Base-by-base conservation (phyloP, 148 eudicot genomes). In the Chenopodium suecicum region DNA sequence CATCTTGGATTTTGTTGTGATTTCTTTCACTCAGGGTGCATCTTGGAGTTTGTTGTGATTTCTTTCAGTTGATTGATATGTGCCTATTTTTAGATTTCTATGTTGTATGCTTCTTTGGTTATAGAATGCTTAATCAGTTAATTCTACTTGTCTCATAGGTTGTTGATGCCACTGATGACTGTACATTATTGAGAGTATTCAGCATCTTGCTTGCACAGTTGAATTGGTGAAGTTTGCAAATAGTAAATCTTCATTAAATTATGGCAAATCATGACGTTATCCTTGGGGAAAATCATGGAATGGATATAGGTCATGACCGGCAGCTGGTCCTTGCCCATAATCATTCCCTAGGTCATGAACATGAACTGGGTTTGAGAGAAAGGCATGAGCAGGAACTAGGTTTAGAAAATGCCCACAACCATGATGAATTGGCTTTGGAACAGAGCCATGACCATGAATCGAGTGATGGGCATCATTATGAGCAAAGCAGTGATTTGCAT, bases 261-360 rank as follows among this genome's bases (percentile, higher is more conserved):
- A 88, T 86, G 92, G 89, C 86, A n/a, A 86, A 77, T 68, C 86
- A 81, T 80, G 90, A 87, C 65, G 31, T 88, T 81, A 83, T 86
- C 31, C 81, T 85, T 34, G 92, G 79, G 75, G 82, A 86, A 84
- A 81, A 81, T 79, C 90, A 82, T 34, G 85, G 83, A 70, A n/a
- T 82, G 46, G 83, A 77, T 72, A 52, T 84, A 70, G 84, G 83
- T 32, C 89, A 85, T 75, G 78, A 77, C 67, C 82, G 84, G 52
- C 82, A 79, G 27, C 16, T 81, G 56, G 67, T 60, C 46, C 75
- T 83, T 75, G 78, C 78, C 65, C 91, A 83, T 79, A 86, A 82
- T 75, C 87, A 85, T 34, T 64, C 77, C 47, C 63, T 70, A 37
- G 84, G 67, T 48, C 81, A 84, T 81, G 76, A 79, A 73, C 79